A percentile compares a stretch with the other conserved stretches of the same genome.
These are phyloP conservation scores for Talaromyces sp. DNA, from an alignment of 2,329 filamentous ascomycete species.

Conservation along the genomic window DNA sequence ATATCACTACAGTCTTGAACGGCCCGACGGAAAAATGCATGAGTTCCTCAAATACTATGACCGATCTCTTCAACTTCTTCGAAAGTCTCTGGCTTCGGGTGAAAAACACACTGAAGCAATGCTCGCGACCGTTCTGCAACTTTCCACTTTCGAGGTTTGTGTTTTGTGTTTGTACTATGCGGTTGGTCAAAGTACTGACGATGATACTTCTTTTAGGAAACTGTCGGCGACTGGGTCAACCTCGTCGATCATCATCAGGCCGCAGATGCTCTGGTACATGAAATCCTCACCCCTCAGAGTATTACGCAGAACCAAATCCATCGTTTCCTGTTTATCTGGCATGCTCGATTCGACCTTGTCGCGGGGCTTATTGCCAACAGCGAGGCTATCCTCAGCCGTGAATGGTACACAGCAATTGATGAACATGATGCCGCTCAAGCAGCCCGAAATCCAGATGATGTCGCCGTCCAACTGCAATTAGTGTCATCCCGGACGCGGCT, in stretches of 20 bases:
- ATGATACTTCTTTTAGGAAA: conserved; percentile 61
- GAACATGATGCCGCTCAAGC: conserved; percentile 59
- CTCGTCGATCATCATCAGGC: conserved; percentile 88
- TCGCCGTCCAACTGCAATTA: conserved; percentile 63
- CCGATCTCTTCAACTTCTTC: conserved; percentile 71
- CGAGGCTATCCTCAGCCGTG: conserved; percentile 64
- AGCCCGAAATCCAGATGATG: conserved; percentile 54
- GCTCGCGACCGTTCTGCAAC: conserved; percentile 79
- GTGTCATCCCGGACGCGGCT: conserved; percentile 62
- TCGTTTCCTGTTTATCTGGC: conserved; percentile 79
- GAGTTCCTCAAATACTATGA: conserved; percentile 89
- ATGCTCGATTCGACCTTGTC: conserved; percentile 80
- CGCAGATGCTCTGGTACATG: conserved; percentile 72
- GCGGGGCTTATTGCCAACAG: conserved; percentile 77
- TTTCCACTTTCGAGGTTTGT: conserved; percentile 85
- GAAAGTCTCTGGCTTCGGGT: conserved; percentile 64
- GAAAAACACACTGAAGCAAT: conserved; percentile 69
- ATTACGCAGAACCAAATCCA: conserved; percentile 66
- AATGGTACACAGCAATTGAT: conserved; percentile 69
- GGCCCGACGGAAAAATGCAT: conserved; percentile 66
- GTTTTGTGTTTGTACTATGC: not conserved
- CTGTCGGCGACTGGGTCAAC: conserved; percentile 92
- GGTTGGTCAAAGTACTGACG: conserved; percentile 5
- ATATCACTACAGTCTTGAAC: conserved; percentile 72
- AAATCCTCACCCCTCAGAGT: conserved; percentile 70